Conservation (phyloP, 148 eudicot species). For the Vaccinium macrocarpon region DNA sequence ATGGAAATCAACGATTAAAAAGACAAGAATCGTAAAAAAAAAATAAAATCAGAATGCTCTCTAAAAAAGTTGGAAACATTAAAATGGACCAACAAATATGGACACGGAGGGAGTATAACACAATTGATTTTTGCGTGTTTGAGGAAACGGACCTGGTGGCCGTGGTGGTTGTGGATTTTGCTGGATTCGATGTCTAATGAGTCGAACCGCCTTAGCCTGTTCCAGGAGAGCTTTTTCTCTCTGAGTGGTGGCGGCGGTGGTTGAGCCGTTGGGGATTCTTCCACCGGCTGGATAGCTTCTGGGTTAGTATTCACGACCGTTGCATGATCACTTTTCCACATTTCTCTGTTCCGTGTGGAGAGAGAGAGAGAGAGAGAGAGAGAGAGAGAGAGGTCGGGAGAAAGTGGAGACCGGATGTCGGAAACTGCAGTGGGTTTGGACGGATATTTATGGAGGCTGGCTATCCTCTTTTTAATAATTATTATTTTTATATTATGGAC, state of each 20-base stretch:
- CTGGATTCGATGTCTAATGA: constrained; percentile 24
- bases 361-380: not conserved
- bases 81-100: too few species aligned
- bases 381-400: too few species aligned
- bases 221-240: not conserved
- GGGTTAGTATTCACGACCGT: not conserved
- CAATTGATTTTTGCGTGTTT: too few species aligned
- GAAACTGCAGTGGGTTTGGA: not conserved
- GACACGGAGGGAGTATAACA: too few species aligned
- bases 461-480: too few species aligned
- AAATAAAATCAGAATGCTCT: too few species aligned
- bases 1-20: too few species aligned
- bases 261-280: too few species aligned
- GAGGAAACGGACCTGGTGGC: not conserved
- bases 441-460: not conserved
- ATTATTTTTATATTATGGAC: not conserved
- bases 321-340: not conserved
- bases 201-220: constrained; percentile 11
- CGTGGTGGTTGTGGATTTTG: not conserved
- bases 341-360: not conserved
- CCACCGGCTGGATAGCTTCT: not conserved
- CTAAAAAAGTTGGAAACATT: too few species aligned
- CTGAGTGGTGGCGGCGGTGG: not conserved
- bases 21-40: too few species aligned
- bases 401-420: not conserved